These are phyloP conservation scores for Globisporangium paroecandrum DNA, from an alignment of 352 stramenopile species.

Conservation along the genomic window DNA sequence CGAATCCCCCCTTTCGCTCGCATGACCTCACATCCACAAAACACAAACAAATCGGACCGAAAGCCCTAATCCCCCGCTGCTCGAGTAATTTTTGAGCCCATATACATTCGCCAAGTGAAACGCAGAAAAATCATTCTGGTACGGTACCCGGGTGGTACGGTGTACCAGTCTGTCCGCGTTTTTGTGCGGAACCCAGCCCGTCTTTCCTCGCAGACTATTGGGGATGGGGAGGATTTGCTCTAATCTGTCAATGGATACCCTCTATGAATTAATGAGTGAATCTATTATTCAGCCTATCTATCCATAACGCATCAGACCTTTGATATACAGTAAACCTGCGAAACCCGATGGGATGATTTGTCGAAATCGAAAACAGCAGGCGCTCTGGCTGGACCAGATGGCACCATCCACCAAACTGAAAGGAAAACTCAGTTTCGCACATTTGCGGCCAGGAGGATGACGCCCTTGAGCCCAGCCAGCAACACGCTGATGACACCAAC, in stretches of 20 bases:
- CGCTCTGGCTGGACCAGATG: conserved; percentile 3
- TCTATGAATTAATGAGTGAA: neutral
- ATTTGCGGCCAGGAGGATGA: neutral
- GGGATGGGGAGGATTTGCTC: neutral
- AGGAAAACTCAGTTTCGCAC: neutral
- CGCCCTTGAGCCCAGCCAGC: neutral
- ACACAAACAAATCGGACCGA: neutral
- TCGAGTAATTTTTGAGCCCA: neutral
- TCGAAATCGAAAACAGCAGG: neutral
- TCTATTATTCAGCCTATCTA: no score
- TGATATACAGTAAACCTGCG: neutral
- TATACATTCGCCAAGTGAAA: conserved; percentile 7
- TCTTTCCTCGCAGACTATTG: neutral
- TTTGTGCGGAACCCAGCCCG: neutral
- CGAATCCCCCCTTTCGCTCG: neutral
- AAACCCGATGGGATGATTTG: neutral
- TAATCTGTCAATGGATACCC: neutral
- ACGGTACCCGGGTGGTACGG: neutral
- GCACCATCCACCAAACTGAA: conserved; percentile 6
- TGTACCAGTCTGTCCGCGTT: conserved; percentile 1
- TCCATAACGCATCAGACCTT: neutral
- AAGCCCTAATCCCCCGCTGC: no score
- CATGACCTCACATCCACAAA: neutral
- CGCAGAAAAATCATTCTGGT: conserved; percentile 1
- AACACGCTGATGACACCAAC: no score